Base-by-base conservation (phyloP, 306 rosid genomes). In the Lathyrus tuberosus region DNA sequence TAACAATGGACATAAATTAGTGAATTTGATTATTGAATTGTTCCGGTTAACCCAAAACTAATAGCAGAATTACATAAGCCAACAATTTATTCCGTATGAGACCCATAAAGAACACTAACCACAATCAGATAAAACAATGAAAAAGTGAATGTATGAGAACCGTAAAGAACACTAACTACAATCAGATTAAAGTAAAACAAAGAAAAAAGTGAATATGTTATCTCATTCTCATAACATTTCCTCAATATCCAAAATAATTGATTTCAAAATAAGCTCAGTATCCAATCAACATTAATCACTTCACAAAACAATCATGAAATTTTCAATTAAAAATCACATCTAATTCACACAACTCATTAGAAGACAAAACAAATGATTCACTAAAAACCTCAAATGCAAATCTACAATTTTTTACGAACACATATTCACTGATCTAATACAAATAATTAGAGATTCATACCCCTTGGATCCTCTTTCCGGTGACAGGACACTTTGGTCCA, bases 381-480 rank as follows among this genome's bases (percentile, higher is more conserved):
- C 9, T 0, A 76, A 51, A 69, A 6, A 9, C 28, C 10, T 4
- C 33, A 31, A 6, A 63, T 33, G 56, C 33, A 26, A 14, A 38
- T 5, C n/a, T 6, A 33, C 20, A 59, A 26, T 6, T 22, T 12
- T 40, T 12, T 12, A 40, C 3, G 14, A 2, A 63, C 8, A 15
- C 1, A 6, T 3, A 14, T 75, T 46, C 46, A 28, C 1, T 31
- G 22, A 47, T 72, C 41, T 67, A 2, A 64, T 15, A 0, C 10
- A 41, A 51, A 5, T 2, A 10, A 20, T 2, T 2, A 6, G 14
- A 44, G 5, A 41, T 11, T 22, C 82, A 73, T 83, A 92, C 96
- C 83, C 96, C 98, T 76, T 92, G 98, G 69, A 92, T 89, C 77
- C 96, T 92, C 88, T 89, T 92, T 18, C 98, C 96, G 28, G 98